Evolutionary conservation across 2,329 filamentous ascomycete species (phyloP).

Genomic region (Malbranchea zuffiana): DNA sequence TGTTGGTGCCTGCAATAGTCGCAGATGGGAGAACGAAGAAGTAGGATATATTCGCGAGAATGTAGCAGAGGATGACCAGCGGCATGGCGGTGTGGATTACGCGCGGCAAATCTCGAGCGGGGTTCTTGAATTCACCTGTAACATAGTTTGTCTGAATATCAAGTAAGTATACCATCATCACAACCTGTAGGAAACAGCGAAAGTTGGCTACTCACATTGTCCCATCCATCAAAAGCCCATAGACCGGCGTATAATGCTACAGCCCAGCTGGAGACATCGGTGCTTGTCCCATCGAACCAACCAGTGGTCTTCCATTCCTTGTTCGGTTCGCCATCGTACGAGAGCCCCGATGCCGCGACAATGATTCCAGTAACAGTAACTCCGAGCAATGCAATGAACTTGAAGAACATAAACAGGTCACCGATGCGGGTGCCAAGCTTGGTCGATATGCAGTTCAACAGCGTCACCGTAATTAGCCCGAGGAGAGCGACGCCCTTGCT

Average conservation of each 20-base stretch:
- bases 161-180: slow-evolving; percentile 6
- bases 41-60: slow-evolving; percentile 86
- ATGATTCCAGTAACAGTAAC: slow-evolving; percentile 82
- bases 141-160: slow-evolving; percentile 78
- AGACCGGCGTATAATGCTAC: slow-evolving; percentile 89
- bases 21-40: slow-evolving; percentile 80
- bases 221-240: slow-evolving; percentile 98
- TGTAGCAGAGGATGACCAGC: slow-evolving; percentile 78
- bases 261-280: slow-evolving; percentile 74
- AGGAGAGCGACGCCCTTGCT: slow-evolving; percentile 76
- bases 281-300: slow-evolving; percentile 82
- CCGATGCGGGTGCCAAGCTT: slow-evolving; percentile 76
- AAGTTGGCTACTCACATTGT: slow-evolving; percentile 58
- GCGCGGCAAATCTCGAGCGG: slow-evolving; percentile 74
- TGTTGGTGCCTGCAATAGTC: slow-evolving; percentile 78
- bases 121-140: slow-evolving; percentile 90
- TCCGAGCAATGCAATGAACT: slow-evolving; percentile 78
- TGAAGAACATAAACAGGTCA: slow-evolving; percentile 92
- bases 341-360: slow-evolving; percentile 75
- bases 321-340: slow-evolving; percentile 62
- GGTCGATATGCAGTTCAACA: slow-evolving; percentile 85
- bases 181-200: background rate
- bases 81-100: slow-evolving; percentile 97
- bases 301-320: slow-evolving; percentile 74
- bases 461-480: slow-evolving; percentile 64